These are phyloP conservation scores for Ophioceras dolichostomum DNA, from an alignment of 2,329 filamentous ascomycete genomes.

Conservation along the genomic window DNA sequence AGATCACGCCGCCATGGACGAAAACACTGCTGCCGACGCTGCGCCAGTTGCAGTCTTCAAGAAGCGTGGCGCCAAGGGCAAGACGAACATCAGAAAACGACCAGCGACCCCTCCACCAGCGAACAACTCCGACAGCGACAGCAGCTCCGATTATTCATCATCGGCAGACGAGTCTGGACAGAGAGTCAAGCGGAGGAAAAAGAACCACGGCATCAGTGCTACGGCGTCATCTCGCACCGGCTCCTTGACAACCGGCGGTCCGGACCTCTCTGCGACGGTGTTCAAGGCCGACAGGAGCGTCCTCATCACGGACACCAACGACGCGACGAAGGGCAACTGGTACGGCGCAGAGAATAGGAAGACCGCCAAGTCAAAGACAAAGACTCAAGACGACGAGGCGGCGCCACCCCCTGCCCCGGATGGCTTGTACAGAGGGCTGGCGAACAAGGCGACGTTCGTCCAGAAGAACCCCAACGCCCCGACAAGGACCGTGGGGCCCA, in stretches of 20 bases:
- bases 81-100: constrained; percentile 69
- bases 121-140: constrained; percentile 41
- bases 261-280: constrained; percentile 37
- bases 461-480: constrained; percentile 69
- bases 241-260: constrained; percentile 21
- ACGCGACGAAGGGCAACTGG: constrained; percentile 90
- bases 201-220: constrained; percentile 38
- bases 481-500: constrained; percentile 61
- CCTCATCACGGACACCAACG: constrained; percentile 57
- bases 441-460: constrained; percentile 63
- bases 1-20: too few relatives aligned
- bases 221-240: constrained; percentile 53
- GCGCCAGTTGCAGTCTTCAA: constrained; percentile 64
- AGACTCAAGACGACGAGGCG: constrained; percentile 48
- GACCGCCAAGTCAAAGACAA: too few relatives aligned
- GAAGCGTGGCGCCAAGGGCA: constrained; percentile 67
- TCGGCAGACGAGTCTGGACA: constrained; percentile 68
- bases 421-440: constrained; percentile 66
- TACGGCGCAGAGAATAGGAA: too few relatives aligned
- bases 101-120: constrained; percentile 65
- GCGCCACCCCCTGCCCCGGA: constrained; percentile 27
- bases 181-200: constrained; percentile 68
- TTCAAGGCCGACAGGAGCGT: constrained; percentile 50
- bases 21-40: too few relatives aligned
- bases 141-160: constrained; percentile 50